Conservation (phyloP, 2,329 filamentous ascomycete species). For the Lachnellula cervina region DNA sequence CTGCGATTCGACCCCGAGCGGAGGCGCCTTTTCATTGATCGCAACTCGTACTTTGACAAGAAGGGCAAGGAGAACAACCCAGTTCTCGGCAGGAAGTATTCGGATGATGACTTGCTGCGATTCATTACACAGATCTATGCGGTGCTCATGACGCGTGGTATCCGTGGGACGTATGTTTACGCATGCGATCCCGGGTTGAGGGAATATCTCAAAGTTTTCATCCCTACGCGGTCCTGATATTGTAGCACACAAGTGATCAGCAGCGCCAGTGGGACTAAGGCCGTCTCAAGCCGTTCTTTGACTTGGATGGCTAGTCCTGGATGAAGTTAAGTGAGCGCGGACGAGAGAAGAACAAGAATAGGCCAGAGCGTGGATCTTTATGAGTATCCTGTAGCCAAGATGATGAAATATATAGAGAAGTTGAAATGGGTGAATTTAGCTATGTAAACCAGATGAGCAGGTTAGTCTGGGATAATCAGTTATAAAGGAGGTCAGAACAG, state of each 20-base stretch:
- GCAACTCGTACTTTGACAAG: constrained; percentile 14
- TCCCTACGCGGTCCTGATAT: constrained; percentile 6
- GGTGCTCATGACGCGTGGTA: constrained; percentile 14
- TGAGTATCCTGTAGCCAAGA: background rate
- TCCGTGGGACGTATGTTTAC: constrained; percentile 12
- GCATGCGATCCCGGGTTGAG: constrained; percentile 10
- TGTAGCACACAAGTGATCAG: background rate
- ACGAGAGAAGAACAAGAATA: background rate
- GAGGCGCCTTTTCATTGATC: constrained; percentile 14
- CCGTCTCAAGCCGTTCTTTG: background rate
- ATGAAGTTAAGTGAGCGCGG: background rate
- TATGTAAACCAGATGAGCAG: background rate
- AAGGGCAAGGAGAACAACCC: constrained; percentile 16
- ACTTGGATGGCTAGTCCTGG: background rate
- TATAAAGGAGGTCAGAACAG: background rate
- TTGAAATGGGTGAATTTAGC: background rate
- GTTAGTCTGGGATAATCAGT: background rate
- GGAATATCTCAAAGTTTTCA: constrained; percentile 13
- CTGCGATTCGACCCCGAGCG: constrained; percentile 13
- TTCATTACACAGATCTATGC: constrained; percentile 16
- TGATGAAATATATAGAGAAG: background rate
- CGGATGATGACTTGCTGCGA: constrained; percentile 14
- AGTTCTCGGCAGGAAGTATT: constrained; percentile 12
- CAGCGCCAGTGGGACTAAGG: background rate
- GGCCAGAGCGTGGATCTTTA: background rate